Conservation (phyloP, 2,329 filamentous ascomycete genomes). For the Chaetomium sp. region DNA sequence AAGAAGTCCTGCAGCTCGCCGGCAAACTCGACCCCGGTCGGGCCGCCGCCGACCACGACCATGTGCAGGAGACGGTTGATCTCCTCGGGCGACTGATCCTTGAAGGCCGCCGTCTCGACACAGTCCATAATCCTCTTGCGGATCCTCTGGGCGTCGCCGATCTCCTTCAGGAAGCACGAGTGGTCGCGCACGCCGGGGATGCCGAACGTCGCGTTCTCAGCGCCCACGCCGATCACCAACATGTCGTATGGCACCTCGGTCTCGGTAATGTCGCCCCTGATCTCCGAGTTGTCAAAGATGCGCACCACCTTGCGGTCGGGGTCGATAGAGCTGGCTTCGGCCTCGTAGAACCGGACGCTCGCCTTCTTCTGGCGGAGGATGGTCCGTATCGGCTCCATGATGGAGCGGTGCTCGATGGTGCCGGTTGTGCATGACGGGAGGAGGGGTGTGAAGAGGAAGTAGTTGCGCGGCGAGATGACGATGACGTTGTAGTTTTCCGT, state of each 20-base stretch:
- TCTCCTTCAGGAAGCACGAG: constrained; percentile 98
- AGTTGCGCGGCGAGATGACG: constrained; percentile 97
- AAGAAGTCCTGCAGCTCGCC: constrained; percentile 99
- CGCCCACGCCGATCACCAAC: constrained; percentile 95
- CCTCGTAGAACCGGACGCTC: constrained; percentile 95
- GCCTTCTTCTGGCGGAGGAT: constrained; percentile 95
- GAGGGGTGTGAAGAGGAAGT: constrained; percentile 98
- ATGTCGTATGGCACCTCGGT: constrained; percentile 97
- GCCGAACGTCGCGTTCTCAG: constrained; percentile 97
- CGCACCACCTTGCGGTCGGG: constrained; percentile 84
- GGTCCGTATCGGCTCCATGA: constrained; percentile 98
- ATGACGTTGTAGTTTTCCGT: constrained; percentile 99
- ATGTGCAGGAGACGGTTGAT: constrained; percentile 94
- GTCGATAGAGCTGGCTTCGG: constrained; percentile 94
- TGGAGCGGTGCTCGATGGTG: constrained; percentile 96
- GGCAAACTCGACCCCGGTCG: constrained; percentile 96
- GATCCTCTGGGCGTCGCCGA: constrained; percentile 91
- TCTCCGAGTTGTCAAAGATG: constrained; percentile 89
- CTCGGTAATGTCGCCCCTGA: constrained; percentile 78
- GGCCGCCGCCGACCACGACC: constrained; percentile 92
- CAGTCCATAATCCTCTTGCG: constrained; percentile 99
- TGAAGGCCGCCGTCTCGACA: constrained; percentile 97
- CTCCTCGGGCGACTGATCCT: constrained; percentile 87
- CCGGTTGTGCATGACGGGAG: constrained; percentile 97
- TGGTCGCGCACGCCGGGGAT: constrained; percentile 94